phyloP scores from a whole-genome alignment of 2,329 filamentous ascomycete species.

The Aspergillus sp. region DNA sequence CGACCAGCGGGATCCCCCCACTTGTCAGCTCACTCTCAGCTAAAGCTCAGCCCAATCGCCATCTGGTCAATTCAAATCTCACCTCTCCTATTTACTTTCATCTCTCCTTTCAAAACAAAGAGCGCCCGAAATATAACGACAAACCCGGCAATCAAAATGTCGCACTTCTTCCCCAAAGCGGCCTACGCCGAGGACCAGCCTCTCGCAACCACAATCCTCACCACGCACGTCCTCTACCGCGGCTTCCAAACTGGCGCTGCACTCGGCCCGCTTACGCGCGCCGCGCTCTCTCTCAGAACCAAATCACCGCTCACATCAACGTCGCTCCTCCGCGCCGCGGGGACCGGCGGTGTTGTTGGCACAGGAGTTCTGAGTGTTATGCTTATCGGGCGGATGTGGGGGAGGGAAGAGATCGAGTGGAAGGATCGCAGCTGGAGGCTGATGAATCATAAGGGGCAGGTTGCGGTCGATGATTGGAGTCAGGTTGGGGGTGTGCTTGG shows the following conservation, averaged over 20 bases:
- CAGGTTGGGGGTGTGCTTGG: conserved; percentile 10
- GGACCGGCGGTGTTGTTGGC: conserved; percentile 53
- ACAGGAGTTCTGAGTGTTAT: conserved; percentile 51
- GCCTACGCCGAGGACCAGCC: conserved; percentile 68
- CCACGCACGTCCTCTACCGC: conserved; percentile 63
- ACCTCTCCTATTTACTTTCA: background rate
- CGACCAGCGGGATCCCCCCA: background rate
- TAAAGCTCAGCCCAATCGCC: background rate
- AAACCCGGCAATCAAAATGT: conserved; percentile 19
- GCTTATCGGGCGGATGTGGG: conserved; percentile 58
- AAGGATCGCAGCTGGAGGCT: conserved; percentile 66
- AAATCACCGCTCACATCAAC: conserved; percentile 30
- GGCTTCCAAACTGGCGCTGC: conserved; percentile 59
- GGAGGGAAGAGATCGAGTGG: conserved; percentile 65
- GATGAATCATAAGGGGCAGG: conserved; percentile 61
- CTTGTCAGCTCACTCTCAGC: background rate
- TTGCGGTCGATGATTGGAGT: conserved; percentile 31
- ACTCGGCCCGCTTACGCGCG: conserved; percentile 50
- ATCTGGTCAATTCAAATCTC: background rate
- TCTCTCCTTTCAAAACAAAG: too few species aligned
- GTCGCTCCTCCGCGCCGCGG: conserved; percentile 52
- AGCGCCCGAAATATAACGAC: background rate
- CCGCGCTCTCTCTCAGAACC: conserved; percentile 18
- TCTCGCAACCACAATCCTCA: conserved; percentile 59
- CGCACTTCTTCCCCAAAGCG: conserved; percentile 53